A percentile compares a stretch with the other conserved stretches of the same genome.
Evolutionary conservation across 140 eudicot species (phyloP).

Genomic region (Bidens hawaiensis): DNA sequence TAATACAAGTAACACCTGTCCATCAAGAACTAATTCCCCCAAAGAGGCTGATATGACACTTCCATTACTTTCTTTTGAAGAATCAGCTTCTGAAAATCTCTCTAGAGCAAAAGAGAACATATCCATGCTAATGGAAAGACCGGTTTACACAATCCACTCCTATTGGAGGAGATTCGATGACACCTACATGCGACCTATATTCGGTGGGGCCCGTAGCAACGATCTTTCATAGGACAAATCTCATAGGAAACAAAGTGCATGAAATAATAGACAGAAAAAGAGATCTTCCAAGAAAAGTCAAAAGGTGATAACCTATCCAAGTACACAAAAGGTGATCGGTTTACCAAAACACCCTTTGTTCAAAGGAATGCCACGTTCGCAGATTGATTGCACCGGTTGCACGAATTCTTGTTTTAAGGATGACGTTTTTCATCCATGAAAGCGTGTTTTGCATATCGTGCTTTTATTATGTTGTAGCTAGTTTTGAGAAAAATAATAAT

Average conservation of each 20-base stretch:
- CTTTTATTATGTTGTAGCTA: background rate
- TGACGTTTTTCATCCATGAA: background rate
- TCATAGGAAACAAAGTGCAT: background rate
- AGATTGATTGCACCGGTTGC: background rate
- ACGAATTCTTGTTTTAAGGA: background rate
- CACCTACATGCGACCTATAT: constrained; percentile 83
- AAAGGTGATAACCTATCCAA: background rate
- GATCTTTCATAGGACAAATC: constrained; percentile 11
- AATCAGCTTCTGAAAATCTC: constrained; percentile 61
- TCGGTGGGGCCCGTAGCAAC: constrained; percentile 59
- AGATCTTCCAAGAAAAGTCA: background rate
- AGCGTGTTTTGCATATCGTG: background rate
- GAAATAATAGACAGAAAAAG: background rate
- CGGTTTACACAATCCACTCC: constrained; percentile 82
- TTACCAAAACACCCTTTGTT: background rate
- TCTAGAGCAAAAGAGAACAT: constrained; percentile 67
- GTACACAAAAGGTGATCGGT: background rate
- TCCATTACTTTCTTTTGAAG: constrained; percentile 79
- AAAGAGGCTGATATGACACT: constrained; percentile 70
- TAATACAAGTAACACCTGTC: constrained; percentile 17
- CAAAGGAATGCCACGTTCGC: background rate
- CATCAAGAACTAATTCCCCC: constrained; percentile 35
- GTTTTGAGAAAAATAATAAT: background rate
- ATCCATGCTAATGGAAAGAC: constrained; percentile 79
- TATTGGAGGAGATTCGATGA: constrained; percentile 95